Evolutionary conservation across 177 flowering plant genomes (phyloP), one percentile per base, ranked within the genome.

Genomic region (Vitis hybrid): DNA sequence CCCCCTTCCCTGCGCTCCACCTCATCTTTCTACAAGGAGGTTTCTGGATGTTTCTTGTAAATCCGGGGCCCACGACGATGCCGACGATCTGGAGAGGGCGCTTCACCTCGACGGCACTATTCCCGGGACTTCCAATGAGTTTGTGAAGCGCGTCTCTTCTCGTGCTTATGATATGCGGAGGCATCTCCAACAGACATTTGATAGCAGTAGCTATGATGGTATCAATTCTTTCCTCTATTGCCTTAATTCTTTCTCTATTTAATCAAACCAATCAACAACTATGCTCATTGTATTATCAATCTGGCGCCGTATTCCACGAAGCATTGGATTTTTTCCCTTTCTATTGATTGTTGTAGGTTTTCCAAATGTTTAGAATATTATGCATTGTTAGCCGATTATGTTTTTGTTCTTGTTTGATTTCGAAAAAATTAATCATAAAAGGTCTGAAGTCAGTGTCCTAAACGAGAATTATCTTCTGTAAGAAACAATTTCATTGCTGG

Each of bases 81-180:
- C 65, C 3, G 80, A 78, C 55, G 87, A 89, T 5, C 59, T 91
- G 59, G 94, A 93, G 71, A 85, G 84, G 75, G 99, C 99, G 45
- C 85, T 95, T 72, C 84, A 80, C 49, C 59, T 95, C 88, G 99
- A 93, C 75, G 94, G 96, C 2, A 80, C 80, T 11, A 95, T 95
- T 67, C 99, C 98, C 0, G 84, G 86, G 56, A 89, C 80, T 66
- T 90, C 97, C 11, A 84, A 83, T 15, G 94, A 88, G 87, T 95
- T 95, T 70, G 91, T 95, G 26, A 87, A 83, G 86, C 82, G 80
- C 70, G 94, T 93, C 10, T 93, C 99, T 14, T 95, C 99, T 1
- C 96, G 98, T 26, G 97, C 98, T 57, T 95, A 95, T 55, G 93
- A 85, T 65, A 88, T 93, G 91, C 94, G 99, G 6, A 79, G 98